Percentiles rank a stretch among this genome's conserved stretches.
Evolutionary conservation across 352 stramenopile genomes (phyloP).

Genomic region (Pythium phragmitis): DNA sequence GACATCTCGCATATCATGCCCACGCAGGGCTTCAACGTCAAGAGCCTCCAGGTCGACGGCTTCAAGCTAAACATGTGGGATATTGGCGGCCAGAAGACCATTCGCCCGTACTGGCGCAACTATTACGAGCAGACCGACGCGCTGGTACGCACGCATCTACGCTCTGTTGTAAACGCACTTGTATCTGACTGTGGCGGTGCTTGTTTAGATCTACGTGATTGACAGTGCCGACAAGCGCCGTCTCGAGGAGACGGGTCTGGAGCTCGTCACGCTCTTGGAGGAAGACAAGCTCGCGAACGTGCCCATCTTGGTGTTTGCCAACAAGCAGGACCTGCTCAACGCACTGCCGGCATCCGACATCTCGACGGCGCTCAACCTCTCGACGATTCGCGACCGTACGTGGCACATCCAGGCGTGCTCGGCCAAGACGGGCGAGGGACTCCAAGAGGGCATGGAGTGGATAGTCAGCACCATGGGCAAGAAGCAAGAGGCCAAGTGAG

Average conservation of each 20-base stretch:
- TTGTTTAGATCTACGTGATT: conserved; percentile 91
- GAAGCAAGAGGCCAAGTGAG: conserved; percentile 72
- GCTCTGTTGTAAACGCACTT: no score
- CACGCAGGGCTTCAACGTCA: conserved; percentile 97
- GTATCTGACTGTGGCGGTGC: background rate
- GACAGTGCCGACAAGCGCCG: conserved; percentile 91
- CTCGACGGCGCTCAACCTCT: conserved; percentile 88
- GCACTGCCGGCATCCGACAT: conserved; percentile 89
- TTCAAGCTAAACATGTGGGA: conserved; percentile 99
- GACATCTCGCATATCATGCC: conserved; percentile 94
- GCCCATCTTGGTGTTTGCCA: conserved; percentile 94
- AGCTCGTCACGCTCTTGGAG: conserved; percentile 92
- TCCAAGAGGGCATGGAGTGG: conserved; percentile 89
- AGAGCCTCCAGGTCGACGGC: conserved; percentile 93
- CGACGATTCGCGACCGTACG: conserved; percentile 85
- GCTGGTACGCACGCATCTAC: conserved; percentile 40
- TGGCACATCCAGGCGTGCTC: conserved; percentile 92
- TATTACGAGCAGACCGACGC: conserved; percentile 99
- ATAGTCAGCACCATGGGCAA: conserved; percentile 80
- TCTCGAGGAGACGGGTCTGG: conserved; percentile 92
- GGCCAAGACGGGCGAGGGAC: conserved; percentile 87
- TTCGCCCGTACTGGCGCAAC: conserved; percentile 99
- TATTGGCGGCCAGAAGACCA: conserved; percentile 98
- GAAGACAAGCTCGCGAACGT: conserved; percentile 94
- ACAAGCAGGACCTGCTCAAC: conserved; percentile 96